These are phyloP conservation scores for Entomortierella chlamydospora DNA, from an alignment of 192 early-diverging fungal genomes.

Conservation along the genomic window DNA sequence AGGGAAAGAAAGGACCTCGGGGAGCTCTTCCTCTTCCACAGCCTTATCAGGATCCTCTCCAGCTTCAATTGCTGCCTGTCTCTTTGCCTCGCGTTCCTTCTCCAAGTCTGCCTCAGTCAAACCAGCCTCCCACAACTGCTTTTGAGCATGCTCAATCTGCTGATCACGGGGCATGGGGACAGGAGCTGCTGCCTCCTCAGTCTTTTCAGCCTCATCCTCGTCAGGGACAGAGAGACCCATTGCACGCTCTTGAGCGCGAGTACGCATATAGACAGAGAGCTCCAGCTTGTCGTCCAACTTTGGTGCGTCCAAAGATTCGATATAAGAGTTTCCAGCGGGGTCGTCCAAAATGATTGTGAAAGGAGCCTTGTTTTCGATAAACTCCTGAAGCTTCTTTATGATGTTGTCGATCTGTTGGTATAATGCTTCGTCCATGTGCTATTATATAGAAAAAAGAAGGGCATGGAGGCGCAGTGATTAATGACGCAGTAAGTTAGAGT, in stretches of 20 bases:
- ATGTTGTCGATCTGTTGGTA: slow-evolving; percentile 81
- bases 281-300: slow-evolving; percentile 81
- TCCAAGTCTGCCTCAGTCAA: slow-evolving; percentile 40
- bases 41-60: slow-evolving; percentile 55
- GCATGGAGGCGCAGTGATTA: slow-evolving; percentile 8
- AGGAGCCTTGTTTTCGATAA: slow-evolving; percentile 62
- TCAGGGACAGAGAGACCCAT: slow-evolving; percentile 79
- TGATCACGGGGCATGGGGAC: slow-evolving; percentile 46
- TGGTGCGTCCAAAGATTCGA: slow-evolving; percentile 86
- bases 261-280: slow-evolving; percentile 74
- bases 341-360: slow-evolving; percentile 90
- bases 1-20: slow-evolving; percentile 84
- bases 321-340: slow-evolving; percentile 91
- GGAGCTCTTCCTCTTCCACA: slow-evolving; percentile 69
- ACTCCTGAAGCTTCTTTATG: slow-evolving; percentile 70
- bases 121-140: slow-evolving; percentile 52
- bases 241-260: slow-evolving; percentile 79
- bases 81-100: slow-evolving; percentile 22
- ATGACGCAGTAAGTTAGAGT: slow-evolving; percentile 1
- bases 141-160: slow-evolving; percentile 34
- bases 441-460: background rate
- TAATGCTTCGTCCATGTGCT: slow-evolving; percentile 68
- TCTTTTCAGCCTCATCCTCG: slow-evolving; percentile 53
- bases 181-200: slow-evolving; percentile 16
- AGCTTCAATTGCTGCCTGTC: slow-evolving; percentile 11